A percentile compares a stretch with the other conserved stretches of the same genome.
These are phyloP conservation scores for Saccharomyces pastorianus DNA, from an alignment of 1,139 yeast species.

Conservation along the genomic window DNA sequence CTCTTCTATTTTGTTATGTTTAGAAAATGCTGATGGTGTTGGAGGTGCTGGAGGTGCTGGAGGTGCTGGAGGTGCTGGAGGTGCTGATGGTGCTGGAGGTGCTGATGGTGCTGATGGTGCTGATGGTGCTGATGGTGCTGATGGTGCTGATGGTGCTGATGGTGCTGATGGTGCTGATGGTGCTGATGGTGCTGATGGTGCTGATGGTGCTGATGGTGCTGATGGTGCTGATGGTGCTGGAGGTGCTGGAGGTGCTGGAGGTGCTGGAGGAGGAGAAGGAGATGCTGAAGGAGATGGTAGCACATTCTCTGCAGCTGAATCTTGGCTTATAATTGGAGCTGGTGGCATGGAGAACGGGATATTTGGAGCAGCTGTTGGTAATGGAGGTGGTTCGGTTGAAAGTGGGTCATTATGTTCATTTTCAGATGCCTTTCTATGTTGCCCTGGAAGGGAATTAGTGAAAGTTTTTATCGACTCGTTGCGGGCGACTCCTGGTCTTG, in stretches of 20 bases:
- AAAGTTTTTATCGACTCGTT: not conserved
- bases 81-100: constrained; percentile 8
- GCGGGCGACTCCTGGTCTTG: not conserved
- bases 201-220: not conserved
- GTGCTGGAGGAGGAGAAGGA: not conserved
- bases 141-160: not conserved
- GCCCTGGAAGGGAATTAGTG: not conserved
- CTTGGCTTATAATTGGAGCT: constrained; percentile 11
- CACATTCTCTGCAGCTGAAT: constrained; percentile 7
- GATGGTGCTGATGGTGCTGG: not conserved
- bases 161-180: not conserved
- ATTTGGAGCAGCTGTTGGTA: not conserved
- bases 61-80: constrained; percentile 6
- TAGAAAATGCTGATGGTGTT: constrained; percentile 4
- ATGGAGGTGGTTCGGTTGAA: not conserved
- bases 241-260: not conserved
- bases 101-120: not conserved
- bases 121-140: not conserved
- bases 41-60: not conserved
- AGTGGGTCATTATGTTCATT: not conserved
- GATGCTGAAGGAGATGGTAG: constrained; percentile 2
- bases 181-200: not conserved
- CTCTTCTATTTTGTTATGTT: not conserved
- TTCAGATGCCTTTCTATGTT: not conserved
- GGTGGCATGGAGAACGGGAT: constrained; percentile 9